Base-by-base conservation (phyloP, 306 rosid genomes). In the Leucaena leucocephala region DNA sequence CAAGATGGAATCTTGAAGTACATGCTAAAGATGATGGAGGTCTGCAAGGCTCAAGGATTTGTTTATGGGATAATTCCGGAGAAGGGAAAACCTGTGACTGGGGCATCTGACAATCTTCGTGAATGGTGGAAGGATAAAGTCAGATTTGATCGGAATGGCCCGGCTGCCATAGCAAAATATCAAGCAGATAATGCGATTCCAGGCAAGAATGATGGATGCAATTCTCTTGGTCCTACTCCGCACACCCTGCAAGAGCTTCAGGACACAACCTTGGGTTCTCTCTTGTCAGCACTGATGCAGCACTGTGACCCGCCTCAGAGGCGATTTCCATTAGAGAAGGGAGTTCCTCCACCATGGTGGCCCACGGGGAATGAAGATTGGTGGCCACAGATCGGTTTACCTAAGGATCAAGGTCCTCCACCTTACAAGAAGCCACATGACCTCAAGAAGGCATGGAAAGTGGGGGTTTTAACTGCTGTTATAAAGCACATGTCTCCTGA, bases 241-340 rank as follows among this genome's bases (percentile, higher is more conserved):
- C 27, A 27, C 27, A 92, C 91, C 77, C 75, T 92, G 84, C 97
- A 92, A 55, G 97, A 90, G 85, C 93, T 92, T 48, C 97, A 90
- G 65, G 97, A 92, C 75, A 88, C 94, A 49, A 92, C 97, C 36
- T 84, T 92, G 33, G 94, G 97, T 36, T 90, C 97, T 33, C 94
- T 92, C 4, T 80, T 92, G 68, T 92, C 97, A 2, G 94, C 97
- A 77, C 27, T 27, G 27, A 27, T 27, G 27, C 27, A 27, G 27
- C 27, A 27, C 27, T 27, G 27, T 27, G 27, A 27, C 27, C 27
- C 27, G 27, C 27, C 27, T 1, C 27, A 27, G 27, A 27, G 27
- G 27, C 27, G 27, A 27, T 27, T 27, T 27, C 27, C 27, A 27
- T 27, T 27, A 27, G 27, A 27, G 27, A 27, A 27, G 27, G 27